These are phyloP conservation scores for Fusarium protoensiforme DNA, from an alignment of 2,329 filamentous ascomycete genomes.

Conservation along the genomic window DNA sequence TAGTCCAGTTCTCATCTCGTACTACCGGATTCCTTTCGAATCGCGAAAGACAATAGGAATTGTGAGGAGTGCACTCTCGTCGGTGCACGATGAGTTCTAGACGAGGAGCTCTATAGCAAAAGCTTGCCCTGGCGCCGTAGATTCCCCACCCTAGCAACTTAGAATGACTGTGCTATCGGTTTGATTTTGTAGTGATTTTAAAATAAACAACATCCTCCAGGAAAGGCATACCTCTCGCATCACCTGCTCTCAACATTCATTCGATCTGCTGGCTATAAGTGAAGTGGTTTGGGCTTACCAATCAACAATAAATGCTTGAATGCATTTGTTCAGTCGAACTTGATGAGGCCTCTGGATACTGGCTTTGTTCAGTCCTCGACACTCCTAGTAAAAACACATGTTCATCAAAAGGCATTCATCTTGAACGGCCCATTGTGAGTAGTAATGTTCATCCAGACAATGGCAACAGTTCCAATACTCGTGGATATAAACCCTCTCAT, in stretches of 20 bases:
- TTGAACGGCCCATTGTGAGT: neutral
- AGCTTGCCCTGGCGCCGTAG: too few relatives aligned
- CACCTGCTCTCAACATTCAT: too few relatives aligned
- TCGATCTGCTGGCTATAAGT: too few relatives aligned
- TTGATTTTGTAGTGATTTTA: too few relatives aligned
- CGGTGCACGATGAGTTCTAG: neutral
- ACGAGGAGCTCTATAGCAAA: too few relatives aligned
- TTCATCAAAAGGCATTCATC: neutral
- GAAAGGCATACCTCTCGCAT: too few relatives aligned
- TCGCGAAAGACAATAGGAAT: neutral
- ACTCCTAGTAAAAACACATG: neutral
- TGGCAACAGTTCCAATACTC: neutral
- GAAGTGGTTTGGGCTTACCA: neutral
- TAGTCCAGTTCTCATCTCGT: neutral
- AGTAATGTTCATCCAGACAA: neutral
- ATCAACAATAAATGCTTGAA: neutral
- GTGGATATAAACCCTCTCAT: neutral
- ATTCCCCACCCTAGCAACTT: too few relatives aligned
- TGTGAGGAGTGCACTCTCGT: neutral
- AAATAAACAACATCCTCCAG: too few relatives aligned
- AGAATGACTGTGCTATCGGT: too few relatives aligned
- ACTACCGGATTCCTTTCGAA: neutral
- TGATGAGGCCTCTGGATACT: rapidly evolving
- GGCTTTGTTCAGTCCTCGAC: neutral
- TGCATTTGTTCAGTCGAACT: neutral